phyloP scores from a whole-genome alignment of 306 rosid genomes.

The Lathyrus aphaca region DNA sequence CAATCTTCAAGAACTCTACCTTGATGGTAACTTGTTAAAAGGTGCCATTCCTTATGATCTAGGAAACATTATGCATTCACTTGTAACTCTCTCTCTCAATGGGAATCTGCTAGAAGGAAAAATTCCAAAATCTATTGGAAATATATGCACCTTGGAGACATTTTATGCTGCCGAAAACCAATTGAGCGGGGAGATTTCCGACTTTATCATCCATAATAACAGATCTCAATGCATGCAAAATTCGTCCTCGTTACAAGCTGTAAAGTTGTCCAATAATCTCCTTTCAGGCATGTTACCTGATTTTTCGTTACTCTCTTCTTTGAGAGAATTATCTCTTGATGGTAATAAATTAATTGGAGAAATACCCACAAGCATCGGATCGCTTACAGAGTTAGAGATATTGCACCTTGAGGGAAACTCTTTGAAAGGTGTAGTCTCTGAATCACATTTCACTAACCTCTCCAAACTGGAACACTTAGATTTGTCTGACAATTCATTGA shows the following conservation, averaged over 20 bases:
- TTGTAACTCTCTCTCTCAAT: not conserved
- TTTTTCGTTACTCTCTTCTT: too few species aligned
- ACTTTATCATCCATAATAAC: not conserved
- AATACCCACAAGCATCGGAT: constrained; percentile 2
- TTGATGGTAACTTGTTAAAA: not conserved
- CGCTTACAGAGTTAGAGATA: fast-evolving
- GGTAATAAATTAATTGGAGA: not conserved
- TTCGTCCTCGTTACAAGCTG: too few species aligned
- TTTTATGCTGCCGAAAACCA: fast-evolving
- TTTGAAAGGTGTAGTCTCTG: not conserved
- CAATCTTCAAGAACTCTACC: not conserved
- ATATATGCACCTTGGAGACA: constrained; percentile 16
- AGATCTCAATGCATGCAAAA: constrained; percentile 26
- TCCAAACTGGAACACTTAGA: not conserved
- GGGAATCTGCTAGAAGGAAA: not conserved
- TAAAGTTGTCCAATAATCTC: too few species aligned
- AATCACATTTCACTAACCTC: constrained; percentile 19
- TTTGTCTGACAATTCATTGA: not conserved
- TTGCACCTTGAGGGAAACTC: fast-evolving
- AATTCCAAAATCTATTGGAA: constrained; percentile 21
- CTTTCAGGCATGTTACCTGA: too few species aligned
- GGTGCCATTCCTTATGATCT: constrained; percentile 14
- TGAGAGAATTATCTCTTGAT: too few species aligned
- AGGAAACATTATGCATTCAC: constrained; percentile 23
- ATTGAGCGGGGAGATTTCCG: constrained; percentile 14